These are phyloP conservation scores for Podaxis rugospora DNA, from an alignment of 768 basidiomycete species.

Conservation along the genomic window DNA sequence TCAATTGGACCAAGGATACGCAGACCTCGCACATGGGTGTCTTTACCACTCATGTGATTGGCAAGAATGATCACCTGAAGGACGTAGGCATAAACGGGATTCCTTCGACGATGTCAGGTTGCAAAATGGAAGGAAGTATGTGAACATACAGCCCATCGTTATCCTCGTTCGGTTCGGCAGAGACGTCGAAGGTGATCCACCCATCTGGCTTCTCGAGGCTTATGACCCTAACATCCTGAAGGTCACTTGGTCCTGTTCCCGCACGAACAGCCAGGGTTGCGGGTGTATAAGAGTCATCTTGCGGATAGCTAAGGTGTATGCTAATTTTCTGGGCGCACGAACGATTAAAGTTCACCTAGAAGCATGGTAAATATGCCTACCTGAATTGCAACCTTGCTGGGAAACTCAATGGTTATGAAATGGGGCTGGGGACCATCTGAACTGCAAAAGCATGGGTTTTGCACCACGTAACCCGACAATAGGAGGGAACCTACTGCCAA, in stretches of 20 bases:
- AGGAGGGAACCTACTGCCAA: conserved; percentile 78
- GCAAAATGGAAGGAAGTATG: background rate
- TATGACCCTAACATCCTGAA: conserved; percentile 86
- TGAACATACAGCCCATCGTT: conserved; percentile 69
- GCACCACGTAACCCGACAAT: background rate
- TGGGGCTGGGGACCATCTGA: conserved; percentile 97
- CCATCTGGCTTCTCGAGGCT: conserved; percentile 90
- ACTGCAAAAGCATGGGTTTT: conserved; percentile 30
- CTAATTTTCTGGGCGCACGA: conserved; percentile 72
- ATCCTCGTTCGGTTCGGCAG: conserved; percentile 74
- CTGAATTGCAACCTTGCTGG: conserved; percentile 84
- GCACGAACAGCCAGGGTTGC: conserved; percentile 87
- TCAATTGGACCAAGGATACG: conserved; percentile 81
- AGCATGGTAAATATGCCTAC: conserved; percentile 31
- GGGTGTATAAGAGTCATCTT: conserved; percentile 97
- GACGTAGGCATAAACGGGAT: conserved; percentile 84
- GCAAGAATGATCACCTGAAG: conserved; percentile 86
- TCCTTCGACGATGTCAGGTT: conserved; percentile 39
- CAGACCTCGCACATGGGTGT: conserved; percentile 94
- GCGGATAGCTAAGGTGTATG: conserved; percentile 71
- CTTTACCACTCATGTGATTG: conserved; percentile 98
- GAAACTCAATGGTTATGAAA: conserved; percentile 91
- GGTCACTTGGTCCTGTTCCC: conserved; percentile 85
- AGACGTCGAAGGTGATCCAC: conserved; percentile 87
- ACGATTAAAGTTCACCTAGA: background rate